Conservation (phyloP, 106 monocot genomes). For the Acanthochlamys bracteata region DNA sequence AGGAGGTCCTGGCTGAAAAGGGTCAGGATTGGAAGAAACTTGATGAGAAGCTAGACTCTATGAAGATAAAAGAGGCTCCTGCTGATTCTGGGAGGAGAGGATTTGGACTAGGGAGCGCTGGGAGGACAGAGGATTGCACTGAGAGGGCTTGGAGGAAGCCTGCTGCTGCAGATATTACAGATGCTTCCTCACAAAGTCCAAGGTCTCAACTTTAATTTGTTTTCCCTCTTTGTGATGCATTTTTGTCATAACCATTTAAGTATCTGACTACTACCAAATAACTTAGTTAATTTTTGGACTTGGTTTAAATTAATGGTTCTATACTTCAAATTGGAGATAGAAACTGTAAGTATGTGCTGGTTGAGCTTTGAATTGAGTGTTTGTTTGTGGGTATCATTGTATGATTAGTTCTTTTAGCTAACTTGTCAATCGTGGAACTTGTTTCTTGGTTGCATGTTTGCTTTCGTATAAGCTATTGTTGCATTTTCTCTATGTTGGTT, state of each 20-base stretch:
- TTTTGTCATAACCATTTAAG: not conserved
- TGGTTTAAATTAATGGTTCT: not conserved
- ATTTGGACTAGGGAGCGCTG: conserved; percentile 17
- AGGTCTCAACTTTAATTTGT: conserved; percentile 10
- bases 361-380: too few relatives aligned
- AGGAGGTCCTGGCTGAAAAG: conserved; percentile 81
- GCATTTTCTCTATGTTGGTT: too few relatives aligned
- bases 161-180: conserved; percentile 12
- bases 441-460: too few relatives aligned
- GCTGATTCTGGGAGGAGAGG: conserved; percentile 35
- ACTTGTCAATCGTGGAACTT: too few relatives aligned
- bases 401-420: too few relatives aligned
- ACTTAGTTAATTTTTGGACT: not conserved
- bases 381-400: too few relatives aligned
- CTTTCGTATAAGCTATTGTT: too few relatives aligned
- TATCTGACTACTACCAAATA: not conserved
- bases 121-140: conserved; percentile 27
- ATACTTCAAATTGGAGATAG: too few relatives aligned
- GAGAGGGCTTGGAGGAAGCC: conserved; percentile 74
- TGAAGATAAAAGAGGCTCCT: conserved; percentile 31
- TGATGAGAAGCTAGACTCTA: conserved; percentile 62
- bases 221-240: not conserved
- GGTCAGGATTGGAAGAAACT: conserved; percentile 89
- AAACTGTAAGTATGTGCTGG: too few relatives aligned
- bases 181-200: conserved; percentile 13